Conservation (phyloP, 768 basidiomycete genomes). For the Tephrocybe sp. region DNA sequence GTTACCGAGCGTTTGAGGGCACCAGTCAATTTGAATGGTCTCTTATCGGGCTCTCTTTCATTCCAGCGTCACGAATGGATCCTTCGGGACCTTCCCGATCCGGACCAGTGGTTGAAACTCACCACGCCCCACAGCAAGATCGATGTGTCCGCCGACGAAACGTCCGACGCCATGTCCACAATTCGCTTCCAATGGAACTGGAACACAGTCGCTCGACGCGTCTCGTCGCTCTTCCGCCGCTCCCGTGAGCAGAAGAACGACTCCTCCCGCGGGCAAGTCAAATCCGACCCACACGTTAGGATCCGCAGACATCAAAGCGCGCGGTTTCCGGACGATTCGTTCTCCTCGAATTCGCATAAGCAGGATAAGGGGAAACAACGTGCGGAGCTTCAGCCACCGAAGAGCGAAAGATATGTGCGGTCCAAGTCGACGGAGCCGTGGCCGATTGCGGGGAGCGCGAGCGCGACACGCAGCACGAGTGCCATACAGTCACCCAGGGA, state of each 20-base stretch:
- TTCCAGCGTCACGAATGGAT: slow-evolving; percentile 65
- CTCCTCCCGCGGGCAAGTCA: slow-evolving; percentile 17
- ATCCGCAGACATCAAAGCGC: slow-evolving; percentile 19
- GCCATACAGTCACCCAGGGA: slow-evolving; percentile 15
- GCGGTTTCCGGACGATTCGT: not conserved
- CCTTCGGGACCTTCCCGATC: slow-evolving; percentile 62
- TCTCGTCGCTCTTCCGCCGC: slow-evolving; percentile 52
- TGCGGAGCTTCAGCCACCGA: slow-evolving; percentile 4
- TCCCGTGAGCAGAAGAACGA: slow-evolving; percentile 26
- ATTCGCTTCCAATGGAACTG: slow-evolving; percentile 65
- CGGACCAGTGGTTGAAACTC: slow-evolving; percentile 63
- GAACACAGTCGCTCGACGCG: slow-evolving; percentile 43
- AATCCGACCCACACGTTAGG: slow-evolving; percentile 21
- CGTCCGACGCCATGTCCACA: slow-evolving; percentile 67
- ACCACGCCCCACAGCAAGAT: slow-evolving; percentile 39
- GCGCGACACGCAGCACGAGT: slow-evolving; percentile 1
- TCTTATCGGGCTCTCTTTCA: not conserved
- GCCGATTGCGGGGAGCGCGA: slow-evolving; percentile 16
- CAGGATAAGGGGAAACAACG: slow-evolving; percentile 29
- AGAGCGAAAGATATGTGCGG: slow-evolving; percentile 11
- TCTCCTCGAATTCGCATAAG: slow-evolving; percentile 9
- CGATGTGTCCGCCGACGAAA: slow-evolving; percentile 72
- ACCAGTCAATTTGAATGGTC: not conserved
- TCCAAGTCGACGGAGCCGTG: slow-evolving; percentile 33
- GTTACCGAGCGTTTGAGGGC: slow-evolving; percentile 8